Evolutionary conservation across 306 rosid genomes (phyloP), one percentile per base, ranked within the genome.

Genomic region (Bauhinia variegata): DNA sequence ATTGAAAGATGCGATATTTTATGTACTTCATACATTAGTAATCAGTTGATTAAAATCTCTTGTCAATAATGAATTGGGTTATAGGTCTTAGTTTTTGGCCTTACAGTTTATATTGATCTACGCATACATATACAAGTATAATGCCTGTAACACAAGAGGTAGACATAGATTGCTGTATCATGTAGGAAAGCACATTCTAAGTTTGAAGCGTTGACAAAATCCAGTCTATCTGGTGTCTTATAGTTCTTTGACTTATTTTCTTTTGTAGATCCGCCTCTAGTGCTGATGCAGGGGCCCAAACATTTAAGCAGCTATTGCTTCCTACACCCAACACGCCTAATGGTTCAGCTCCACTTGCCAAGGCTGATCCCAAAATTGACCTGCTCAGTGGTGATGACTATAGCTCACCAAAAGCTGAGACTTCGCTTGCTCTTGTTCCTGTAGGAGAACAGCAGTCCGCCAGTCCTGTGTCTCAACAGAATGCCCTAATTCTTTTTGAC

Each of bases 311-410:
- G 65, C 65, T 83, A 70, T 32, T 82, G 70, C 95, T 90, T 83
- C 87, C 97, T 60, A 96, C 89, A 71, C 88, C 96, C 56, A 68
- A 85, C 4, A 52, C 79, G 38, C 65, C 85, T 18, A 86, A 89
- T 68, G 89, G 82, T 37, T 62, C 81, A 36, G 74, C 73, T 64
- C 70, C 85, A 63, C 72, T 77, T 33, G 42, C 70, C 11, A 83
- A 58, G 55, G 80, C 68, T 31, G 85, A 85, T 72, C 89, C 96
- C 79, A 87, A 78, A 70, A 75, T 85, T 74, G 99, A 95, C 82
- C 85, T 95, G 72, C 97, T 95, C 65, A 95, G 99, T 5, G 99
- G 99, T 30, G 98, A 93, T 51, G 89, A 88, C 75, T 95, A 78
- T 75, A 83, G 67, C 79, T 90, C 95, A 63, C 95, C 95, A 1